phyloP scores from a whole-genome alignment of 73 alveolate genomes.

The Paramecium sexaurelia region DNA sequence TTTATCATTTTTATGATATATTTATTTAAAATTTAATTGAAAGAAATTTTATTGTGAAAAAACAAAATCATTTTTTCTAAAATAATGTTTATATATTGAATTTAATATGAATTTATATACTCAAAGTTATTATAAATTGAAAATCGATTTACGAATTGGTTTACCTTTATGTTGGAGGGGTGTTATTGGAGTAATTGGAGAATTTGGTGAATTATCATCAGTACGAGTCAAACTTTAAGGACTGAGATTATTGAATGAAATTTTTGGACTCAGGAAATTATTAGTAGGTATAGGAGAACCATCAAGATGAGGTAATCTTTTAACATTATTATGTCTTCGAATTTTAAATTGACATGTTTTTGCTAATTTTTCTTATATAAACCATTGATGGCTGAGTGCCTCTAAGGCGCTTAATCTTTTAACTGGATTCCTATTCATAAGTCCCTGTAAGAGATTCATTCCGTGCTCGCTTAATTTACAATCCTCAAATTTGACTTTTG shows the following conservation, averaged over 20 bases:
- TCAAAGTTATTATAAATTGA: neutral
- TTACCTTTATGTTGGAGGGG: neutral
- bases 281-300: neutral
- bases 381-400: constrained; percentile 8
- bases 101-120: neutral
- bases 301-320: neutral
- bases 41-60: neutral
- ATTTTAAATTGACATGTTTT: constrained; percentile 25
- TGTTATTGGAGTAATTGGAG: constrained; percentile 4
- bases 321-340: constrained; percentile 12
- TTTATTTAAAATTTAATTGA: neutral
- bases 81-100: neutral
- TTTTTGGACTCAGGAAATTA: neutral
- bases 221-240: neutral
- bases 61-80: neutral
- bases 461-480: constrained; percentile 34
- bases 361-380: neutral
- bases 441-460: neutral
- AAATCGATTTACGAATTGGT: constrained; percentile 22
- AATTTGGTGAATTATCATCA: neutral
- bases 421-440: neutral
- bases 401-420: constrained; percentile 18
- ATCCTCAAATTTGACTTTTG: neutral
- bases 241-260: neutral
- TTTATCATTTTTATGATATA: neutral